phyloP scores from a whole-genome alignment of 495 filamentous ascomycete genomes.

The Thermothielavioides terrestris region DNA sequence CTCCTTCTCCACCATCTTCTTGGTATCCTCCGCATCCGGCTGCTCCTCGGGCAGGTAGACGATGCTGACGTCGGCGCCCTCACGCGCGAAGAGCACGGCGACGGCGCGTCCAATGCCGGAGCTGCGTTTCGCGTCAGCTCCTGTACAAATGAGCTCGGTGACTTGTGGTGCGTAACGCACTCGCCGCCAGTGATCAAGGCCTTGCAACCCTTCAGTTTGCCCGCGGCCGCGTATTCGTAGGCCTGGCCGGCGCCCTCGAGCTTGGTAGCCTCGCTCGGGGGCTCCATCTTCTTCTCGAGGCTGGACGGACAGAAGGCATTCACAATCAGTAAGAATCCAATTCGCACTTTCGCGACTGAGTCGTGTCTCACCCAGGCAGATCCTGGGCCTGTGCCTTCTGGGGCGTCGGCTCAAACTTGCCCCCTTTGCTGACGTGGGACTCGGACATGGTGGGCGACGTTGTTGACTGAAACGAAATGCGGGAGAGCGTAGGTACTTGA shows the following conservation, averaged over 20 bases:
- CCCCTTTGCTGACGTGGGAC: not conserved
- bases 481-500: too few relatives aligned
- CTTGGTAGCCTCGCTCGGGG: slow-evolving; percentile 19
- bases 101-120: slow-evolving; percentile 48
- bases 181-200: slow-evolving; percentile 51
- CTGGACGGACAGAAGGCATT: not conserved
- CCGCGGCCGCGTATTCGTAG: slow-evolving; percentile 25
- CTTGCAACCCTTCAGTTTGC: slow-evolving; percentile 43
- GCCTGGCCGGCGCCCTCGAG: slow-evolving; percentile 16
- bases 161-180: slow-evolving; percentile 18
- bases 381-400: slow-evolving; percentile 9
- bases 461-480: not conserved
- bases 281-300: slow-evolving; percentile 21
- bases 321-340: not conserved
- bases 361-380: not conserved
- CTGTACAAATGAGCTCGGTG: not conserved
- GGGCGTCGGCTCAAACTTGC: slow-evolving; percentile 2
- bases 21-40: slow-evolving; percentile 46
- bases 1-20: slow-evolving; percentile 41
- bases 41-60: slow-evolving; percentile 48
- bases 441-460: slow-evolving; percentile 1
- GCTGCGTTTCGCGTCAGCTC: slow-evolving; percentile 15
- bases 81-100: slow-evolving; percentile 48
- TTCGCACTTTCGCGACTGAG: not conserved
- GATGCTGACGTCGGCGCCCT: slow-evolving; percentile 49